A percentile compares a stretch with the other conserved stretches of the same genome.
Conservation (phyloP, 108 stramenopile genomes). For the Cyclostephanos invisitatus region DNA sequence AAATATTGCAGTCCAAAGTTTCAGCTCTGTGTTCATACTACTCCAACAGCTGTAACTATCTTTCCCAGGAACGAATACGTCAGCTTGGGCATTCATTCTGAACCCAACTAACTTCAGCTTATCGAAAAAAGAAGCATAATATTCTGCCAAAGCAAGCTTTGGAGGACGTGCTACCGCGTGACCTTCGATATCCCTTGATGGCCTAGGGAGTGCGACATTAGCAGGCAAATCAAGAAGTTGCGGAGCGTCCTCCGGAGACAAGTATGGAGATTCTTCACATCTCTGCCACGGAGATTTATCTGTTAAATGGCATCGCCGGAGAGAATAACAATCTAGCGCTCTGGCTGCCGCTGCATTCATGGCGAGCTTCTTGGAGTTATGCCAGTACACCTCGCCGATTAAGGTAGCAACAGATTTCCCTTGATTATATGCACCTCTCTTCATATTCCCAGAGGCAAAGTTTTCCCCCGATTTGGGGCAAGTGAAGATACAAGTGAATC, state of each 20-base stretch:
- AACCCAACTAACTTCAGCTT: not conserved
- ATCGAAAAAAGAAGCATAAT: conserved; percentile 10
- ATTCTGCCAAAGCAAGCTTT: conserved; percentile 20
- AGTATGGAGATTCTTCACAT: conserved; percentile 25
- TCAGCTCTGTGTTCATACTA: not conserved
- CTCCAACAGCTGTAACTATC: conserved; percentile 11
- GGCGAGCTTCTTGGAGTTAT: conserved; percentile 26
- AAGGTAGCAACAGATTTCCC: not conserved
- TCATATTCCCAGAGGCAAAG: conserved; percentile 13
- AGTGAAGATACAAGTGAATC: conserved; percentile 26
- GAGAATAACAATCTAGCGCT: conserved; percentile 29
- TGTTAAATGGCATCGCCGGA: conserved; percentile 19
- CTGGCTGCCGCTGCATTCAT: conserved; percentile 26
- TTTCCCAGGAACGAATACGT: conserved; percentile 6
- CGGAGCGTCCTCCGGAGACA: conserved; percentile 14
- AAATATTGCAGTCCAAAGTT: conserved; percentile 33
- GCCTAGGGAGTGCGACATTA: conserved; percentile 6
- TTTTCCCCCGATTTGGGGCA: conserved; percentile 24
- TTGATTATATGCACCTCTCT: not conserved
- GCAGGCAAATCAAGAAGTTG: conserved; percentile 21
- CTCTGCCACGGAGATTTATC: conserved; percentile 18
- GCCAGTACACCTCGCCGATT: conserved; percentile 17
- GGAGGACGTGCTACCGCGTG: not conserved
- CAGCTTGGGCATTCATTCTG: conserved; percentile 2
- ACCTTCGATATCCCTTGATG: not conserved